These are phyloP conservation scores for Pachysandra terminalis DNA, from an alignment of 164 flowering plant genomes.

Conservation along the genomic window DNA sequence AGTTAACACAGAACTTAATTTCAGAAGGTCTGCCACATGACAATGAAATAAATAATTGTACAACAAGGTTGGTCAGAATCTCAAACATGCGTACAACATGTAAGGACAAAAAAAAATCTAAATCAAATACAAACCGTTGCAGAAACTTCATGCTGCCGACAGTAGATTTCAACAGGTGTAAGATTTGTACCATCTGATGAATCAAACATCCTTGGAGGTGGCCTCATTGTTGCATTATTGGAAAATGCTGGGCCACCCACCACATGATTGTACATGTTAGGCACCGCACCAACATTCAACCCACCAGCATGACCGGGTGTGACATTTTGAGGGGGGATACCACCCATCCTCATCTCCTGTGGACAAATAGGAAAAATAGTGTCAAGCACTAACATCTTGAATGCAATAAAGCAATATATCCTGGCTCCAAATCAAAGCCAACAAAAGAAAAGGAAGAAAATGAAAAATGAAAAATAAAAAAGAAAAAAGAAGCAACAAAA, in stretches of 20 bases:
- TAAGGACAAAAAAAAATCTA: neutral
- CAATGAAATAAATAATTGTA: neutral
- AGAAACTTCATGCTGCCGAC: constrained; percentile 80
- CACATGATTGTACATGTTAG: constrained; percentile 39
- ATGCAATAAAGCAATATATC: neutral
- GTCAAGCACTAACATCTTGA: neutral
- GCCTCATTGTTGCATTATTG: constrained; percentile 17
- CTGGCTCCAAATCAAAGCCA: neutral
- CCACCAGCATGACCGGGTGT: constrained; percentile 40
- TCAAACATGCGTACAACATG: too few relatives aligned
- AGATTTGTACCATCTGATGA: constrained; percentile 40
- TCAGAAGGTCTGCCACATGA: neutral
- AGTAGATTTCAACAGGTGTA: constrained; percentile 63
- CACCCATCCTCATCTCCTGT: constrained; percentile 53
- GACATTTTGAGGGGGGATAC: constrained; percentile 34
- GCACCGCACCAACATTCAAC: constrained; percentile 31
- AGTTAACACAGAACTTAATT: neutral
- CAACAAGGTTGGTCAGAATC: too few relatives aligned
- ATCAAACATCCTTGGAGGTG: constrained; percentile 25
- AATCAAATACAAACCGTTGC: constrained; percentile 58
- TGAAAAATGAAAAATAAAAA: too few relatives aligned
- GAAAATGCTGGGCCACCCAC: constrained; percentile 42
- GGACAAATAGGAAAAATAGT: constrained; percentile 6
- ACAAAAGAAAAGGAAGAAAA: neutral
- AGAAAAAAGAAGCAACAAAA: too few relatives aligned